Evolutionary conservation across 768 basidiomycete species (phyloP), one percentile per base, ranked within the genome.

Genomic region (Boletus rubroflammeus): DNA sequence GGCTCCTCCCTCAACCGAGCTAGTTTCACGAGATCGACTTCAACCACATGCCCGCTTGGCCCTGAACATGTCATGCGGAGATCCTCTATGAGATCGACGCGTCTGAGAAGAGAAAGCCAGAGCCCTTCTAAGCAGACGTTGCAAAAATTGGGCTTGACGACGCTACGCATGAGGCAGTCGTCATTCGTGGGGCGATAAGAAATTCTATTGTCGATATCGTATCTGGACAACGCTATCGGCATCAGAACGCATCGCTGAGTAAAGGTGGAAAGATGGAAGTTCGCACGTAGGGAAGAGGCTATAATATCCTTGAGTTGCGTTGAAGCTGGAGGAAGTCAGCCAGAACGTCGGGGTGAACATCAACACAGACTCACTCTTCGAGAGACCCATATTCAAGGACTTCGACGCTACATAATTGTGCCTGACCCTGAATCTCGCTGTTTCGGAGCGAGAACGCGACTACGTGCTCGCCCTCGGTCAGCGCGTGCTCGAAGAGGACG

Each of bases 151-250:
- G 87, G 83, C 0, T 79, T 76, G 28, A 79, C 82, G 39, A 89
- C 84, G 50, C 73, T 72, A 39, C 90, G 86, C 90, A 92, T 91
- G 44, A 91, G 81, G 65, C 90, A 91, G 66, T 84, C 86, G 55
- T 88, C 84, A 58, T 90, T 88, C 3, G 89, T 91, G 4, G 90
- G 90, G n/a, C 90, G 80, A 69, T 86, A 91, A 3, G 80, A 78
- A 0, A 86, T 90, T 48, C 68, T 67, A 61, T 90, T 88, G 50
- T 67, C 50, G 36, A 73, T 67, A 32, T 83, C 75, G 64, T 78
- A 90, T 19, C 87, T 88, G 56, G 19, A 40, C 21, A 19, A 25
- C 21, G 23, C 0, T 13, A 10, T 42, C 17, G 41, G 5, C 13
- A 34, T 52, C 21, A 57, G 50, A 15, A 28, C n/a, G 26, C 42